Conservation (phyloP, 176 grass and related monocot species). For the Phyllostachys edulis region DNA sequence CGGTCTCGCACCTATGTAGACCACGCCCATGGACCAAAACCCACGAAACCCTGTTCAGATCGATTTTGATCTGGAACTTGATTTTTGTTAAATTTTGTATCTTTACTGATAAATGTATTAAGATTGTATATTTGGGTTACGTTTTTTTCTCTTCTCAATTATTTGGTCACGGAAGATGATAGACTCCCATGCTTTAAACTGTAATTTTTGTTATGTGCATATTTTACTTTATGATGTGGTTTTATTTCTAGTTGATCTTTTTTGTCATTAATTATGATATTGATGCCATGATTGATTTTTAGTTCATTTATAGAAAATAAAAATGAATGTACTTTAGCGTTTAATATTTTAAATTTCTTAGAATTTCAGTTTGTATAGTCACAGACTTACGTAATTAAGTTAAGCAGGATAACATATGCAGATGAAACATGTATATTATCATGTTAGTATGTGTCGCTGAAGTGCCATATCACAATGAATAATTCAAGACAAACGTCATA, state of each 20-base stretch:
- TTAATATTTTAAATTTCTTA: background rate
- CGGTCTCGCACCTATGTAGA: background rate
- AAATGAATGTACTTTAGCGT: background rate
- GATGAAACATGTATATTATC: background rate
- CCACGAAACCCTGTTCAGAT: slow-evolving; percentile 15
- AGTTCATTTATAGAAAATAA: background rate
- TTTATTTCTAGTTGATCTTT: background rate
- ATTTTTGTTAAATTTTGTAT: background rate
- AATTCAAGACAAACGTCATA: background rate
- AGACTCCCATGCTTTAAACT: background rate
- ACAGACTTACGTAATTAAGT: background rate
- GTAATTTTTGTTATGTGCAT: background rate
- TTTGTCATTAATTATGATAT: background rate
- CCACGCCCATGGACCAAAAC: slow-evolving; percentile 40
- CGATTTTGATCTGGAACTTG: background rate
- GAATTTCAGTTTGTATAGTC: no score
- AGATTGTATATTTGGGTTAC: background rate
- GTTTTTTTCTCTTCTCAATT: background rate
- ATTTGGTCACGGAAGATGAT: background rate
- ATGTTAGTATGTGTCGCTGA: background rate
- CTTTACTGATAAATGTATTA: background rate
- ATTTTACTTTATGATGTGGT: background rate
- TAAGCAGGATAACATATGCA: background rate
- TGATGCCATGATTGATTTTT: background rate
- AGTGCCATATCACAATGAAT: no score